Conservation (phyloP, 1,284 basidiomycete genomes). For the Ustilago esculenta region DNA sequence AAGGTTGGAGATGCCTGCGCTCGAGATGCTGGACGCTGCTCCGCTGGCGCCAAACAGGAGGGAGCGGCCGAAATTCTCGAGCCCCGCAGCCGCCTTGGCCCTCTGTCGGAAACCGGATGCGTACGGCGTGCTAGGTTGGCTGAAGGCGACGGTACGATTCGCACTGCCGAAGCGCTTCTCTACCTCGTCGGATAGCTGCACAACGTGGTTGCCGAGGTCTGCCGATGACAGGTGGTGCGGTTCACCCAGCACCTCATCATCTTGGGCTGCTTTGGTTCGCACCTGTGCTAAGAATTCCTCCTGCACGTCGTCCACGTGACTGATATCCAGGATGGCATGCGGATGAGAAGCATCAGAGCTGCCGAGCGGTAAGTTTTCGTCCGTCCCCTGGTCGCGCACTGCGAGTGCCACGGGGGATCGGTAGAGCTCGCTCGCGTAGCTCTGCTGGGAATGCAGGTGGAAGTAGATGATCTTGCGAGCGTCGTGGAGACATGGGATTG, state of each 20-base stretch:
- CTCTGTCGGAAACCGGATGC: conserved; percentile 46
- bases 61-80: conserved; percentile 53
- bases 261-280: conserved; percentile 31
- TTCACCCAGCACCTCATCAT: conserved; percentile 23
- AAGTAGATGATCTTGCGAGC: conserved; percentile 55
- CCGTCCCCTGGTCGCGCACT: neutral
- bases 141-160: conserved; percentile 9
- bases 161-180: conserved; percentile 30
- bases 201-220: conserved; percentile 36
- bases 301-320: conserved; percentile 45
- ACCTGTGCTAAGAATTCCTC: conserved; percentile 38
- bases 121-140: conserved; percentile 31
- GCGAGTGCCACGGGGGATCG: conserved; percentile 40
- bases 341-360: conserved; percentile 39
- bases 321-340: conserved; percentile 48
- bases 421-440: conserved; percentile 35
- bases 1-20: conserved; percentile 32
- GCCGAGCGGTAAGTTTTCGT: conserved; percentile 12
- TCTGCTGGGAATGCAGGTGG: conserved; percentile 46
- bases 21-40: conserved; percentile 36
- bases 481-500: conserved; percentile 9
- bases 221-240: conserved; percentile 21
- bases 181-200: conserved; percentile 35
- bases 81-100: conserved; percentile 48
- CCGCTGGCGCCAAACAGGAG: conserved; percentile 48